phyloP scores from a whole-genome alignment of 75 land plant genomes.

The Isoetes taiwanensis region DNA sequence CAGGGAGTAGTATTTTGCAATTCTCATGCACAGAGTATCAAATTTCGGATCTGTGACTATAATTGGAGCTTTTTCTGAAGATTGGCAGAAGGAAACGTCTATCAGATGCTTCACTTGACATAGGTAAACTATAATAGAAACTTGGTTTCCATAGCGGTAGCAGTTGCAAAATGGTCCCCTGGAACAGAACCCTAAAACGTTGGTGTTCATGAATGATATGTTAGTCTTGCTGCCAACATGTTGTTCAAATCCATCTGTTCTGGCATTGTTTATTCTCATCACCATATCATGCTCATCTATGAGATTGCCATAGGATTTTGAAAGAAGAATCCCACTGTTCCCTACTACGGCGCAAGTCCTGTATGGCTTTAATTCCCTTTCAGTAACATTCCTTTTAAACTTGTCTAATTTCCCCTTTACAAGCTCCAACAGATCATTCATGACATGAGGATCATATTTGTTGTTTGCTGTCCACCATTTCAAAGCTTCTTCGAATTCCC shows the following conservation, averaged over 20 bases:
- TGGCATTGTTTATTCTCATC: slow-evolving; percentile 74
- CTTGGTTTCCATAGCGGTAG: slow-evolving; percentile 55
- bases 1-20: slow-evolving; percentile 78
- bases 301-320: slow-evolving; percentile 27
- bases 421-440: slow-evolving; percentile 26
- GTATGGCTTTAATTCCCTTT: slow-evolving; percentile 13
- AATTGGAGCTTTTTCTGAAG: slow-evolving; percentile 39
- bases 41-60: slow-evolving; percentile 68
- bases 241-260: slow-evolving; percentile 21
- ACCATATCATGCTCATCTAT: slow-evolving; percentile 74
- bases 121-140: slow-evolving; percentile 66
- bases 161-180: slow-evolving; percentile 43
- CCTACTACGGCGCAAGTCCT: slow-evolving; percentile 73
- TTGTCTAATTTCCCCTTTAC: slow-evolving; percentile 34
- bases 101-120: slow-evolving; percentile 72
- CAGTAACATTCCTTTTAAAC: no score
- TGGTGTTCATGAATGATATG: slow-evolving; percentile 74
- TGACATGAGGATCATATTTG: slow-evolving; percentile 32
- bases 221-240: slow-evolving; percentile 60
- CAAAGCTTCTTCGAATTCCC: slow-evolving; percentile 31
- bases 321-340: slow-evolving; percentile 76
- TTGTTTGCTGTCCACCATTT: slow-evolving; percentile 32
- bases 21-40: slow-evolving; percentile 47
- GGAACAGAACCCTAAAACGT: slow-evolving; percentile 55
- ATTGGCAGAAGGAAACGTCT: slow-evolving; percentile 46